Conservation (phyloP, 306 rosid species). For the Cicer cuneatum region DNA sequence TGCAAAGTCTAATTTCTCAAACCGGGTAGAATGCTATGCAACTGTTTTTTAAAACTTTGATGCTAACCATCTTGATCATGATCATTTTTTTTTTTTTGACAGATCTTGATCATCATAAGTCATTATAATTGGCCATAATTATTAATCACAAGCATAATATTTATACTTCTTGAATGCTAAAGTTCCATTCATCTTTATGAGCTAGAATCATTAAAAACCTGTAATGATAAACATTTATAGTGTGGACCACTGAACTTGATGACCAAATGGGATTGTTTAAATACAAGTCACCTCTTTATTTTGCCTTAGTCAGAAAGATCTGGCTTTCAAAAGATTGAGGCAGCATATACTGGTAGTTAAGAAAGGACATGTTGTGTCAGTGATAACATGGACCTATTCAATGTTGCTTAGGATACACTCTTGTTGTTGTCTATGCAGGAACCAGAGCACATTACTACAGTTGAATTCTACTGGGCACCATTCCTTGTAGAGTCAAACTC, state of each 20-base stretch:
- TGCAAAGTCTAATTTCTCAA: too few species aligned
- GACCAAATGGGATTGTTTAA: constrained; percentile 15
- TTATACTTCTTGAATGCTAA: background rate
- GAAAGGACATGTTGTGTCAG: constrained; percentile 31
- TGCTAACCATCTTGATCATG: background rate
- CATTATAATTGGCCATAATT: background rate
- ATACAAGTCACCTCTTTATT: constrained; percentile 35
- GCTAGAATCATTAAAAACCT: background rate
- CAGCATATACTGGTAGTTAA: constrained; percentile 40
- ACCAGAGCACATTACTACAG: constrained; percentile 68
- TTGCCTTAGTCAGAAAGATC: constrained; percentile 17
- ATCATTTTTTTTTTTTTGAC: background rate
- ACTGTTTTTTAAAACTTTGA: background rate
- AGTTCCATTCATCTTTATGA: background rate
- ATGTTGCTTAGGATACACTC: constrained; percentile 45
- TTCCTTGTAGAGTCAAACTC: constrained; percentile 96
- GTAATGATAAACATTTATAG: constrained; percentile 4
- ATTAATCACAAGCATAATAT: constrained; percentile 27
- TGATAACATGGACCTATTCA: background rate
- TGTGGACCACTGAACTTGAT: constrained; percentile 44
- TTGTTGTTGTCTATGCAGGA: constrained; percentile 50
- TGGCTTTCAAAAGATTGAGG: constrained; percentile 29
- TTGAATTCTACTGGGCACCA: constrained; percentile 98
- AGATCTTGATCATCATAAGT: background rate
- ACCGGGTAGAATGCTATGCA: background rate